Conservation (phyloP, 176 grass and related monocot genomes). For the Miscanthus lutarioriparius region DNA sequence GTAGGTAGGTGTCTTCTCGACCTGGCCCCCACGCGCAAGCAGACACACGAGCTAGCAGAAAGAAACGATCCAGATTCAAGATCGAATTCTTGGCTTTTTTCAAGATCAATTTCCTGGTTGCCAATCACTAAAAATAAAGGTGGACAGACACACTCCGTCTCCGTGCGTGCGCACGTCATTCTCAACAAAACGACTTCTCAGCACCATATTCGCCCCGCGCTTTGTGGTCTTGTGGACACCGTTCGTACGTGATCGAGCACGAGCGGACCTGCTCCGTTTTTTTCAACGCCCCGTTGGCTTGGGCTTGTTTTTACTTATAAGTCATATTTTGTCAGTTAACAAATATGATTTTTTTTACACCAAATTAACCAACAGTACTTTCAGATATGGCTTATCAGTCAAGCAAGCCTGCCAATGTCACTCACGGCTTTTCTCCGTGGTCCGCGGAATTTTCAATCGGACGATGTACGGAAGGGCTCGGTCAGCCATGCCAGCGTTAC, state of each 20-base stretch:
- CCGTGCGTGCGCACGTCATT: neutral
- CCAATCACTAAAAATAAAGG: neutral
- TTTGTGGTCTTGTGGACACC: neutral
- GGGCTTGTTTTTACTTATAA: too few relatives aligned
- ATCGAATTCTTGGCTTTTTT: neutral
- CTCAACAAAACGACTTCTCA: neutral
- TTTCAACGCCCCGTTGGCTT: too few relatives aligned
- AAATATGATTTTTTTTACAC: too few relatives aligned
- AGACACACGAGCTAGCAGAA: too few relatives aligned
- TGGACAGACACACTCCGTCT: neutral
- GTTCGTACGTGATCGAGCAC: neutral
- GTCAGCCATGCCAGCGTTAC: neutral
- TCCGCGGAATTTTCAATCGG: neutral
- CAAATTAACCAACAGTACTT: too few relatives aligned
- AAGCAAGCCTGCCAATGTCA: too few relatives aligned
- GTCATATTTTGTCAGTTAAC: too few relatives aligned
- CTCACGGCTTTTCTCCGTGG: neutral
- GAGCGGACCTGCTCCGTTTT: neutral
- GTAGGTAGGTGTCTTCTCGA: neutral
- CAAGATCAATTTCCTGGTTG: neutral
- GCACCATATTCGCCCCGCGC: neutral
- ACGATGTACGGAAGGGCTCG: neutral
- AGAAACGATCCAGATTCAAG: neutral
- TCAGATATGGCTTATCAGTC: too few relatives aligned
- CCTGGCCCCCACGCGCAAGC: neutral